These are phyloP conservation scores for Aphanomyces euteiches DNA, from an alignment of 352 stramenopile species.

Conservation along the genomic window DNA sequence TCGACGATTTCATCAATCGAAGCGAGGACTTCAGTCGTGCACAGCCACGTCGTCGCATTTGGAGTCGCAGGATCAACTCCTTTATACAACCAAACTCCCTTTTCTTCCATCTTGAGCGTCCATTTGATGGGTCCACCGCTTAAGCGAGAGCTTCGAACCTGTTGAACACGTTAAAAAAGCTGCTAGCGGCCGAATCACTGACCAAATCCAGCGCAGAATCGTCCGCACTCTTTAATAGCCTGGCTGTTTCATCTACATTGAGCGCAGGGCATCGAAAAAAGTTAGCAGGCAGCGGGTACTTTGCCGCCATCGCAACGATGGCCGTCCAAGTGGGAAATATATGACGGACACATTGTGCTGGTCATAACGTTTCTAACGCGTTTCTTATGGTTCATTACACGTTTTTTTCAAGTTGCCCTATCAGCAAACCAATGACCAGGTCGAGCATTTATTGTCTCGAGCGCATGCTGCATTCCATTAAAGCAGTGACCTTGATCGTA, in stretches of 20 bases:
- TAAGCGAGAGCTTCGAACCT: background rate
- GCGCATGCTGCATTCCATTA: no score
- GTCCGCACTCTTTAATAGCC: background rate
- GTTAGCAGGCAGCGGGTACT: constrained; percentile 17
- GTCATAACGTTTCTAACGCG: background rate
- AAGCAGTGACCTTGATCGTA: no score
- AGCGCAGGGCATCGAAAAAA: constrained; percentile 24
- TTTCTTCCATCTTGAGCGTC: constrained; percentile 21
- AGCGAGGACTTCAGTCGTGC: constrained; percentile 18
- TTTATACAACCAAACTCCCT: constrained; percentile 10
- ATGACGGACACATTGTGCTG: background rate
- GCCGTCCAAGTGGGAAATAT: background rate
- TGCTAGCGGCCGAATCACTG: background rate
- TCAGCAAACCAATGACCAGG: no score
- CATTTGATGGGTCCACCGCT: constrained; percentile 12
- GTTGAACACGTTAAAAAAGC: background rate
- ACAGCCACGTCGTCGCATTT: background rate
- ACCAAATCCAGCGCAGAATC: constrained; percentile 8
- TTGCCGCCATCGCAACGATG: constrained; percentile 1
- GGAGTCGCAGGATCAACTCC: background rate
- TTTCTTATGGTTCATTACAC: background rate
- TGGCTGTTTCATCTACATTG: background rate
- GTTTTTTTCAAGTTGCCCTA: no score
- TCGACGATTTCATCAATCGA: constrained; percentile 17
- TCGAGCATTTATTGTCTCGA: no score